phyloP scores from a whole-genome alignment of 306 rosid species.

The Betula pendula region DNA sequence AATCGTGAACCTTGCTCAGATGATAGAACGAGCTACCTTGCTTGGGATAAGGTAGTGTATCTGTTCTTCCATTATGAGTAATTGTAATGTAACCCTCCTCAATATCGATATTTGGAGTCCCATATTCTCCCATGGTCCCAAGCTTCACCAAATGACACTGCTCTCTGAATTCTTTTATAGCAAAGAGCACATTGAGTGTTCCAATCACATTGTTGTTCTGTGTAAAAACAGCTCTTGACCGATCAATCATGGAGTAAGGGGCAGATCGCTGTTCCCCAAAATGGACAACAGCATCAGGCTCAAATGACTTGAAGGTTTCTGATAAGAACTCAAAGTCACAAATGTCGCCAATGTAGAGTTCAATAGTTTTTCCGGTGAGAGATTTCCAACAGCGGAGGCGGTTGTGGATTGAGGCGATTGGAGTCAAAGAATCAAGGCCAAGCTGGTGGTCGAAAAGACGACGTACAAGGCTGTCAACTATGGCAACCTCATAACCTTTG shows the following conservation, averaged over 20 bases:
- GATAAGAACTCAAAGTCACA: slow-evolving; percentile 94
- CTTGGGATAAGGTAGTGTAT: slow-evolving; percentile 92
- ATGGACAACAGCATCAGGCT: slow-evolving; percentile 92
- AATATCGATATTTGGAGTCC: slow-evolving; percentile 94
- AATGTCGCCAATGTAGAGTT: slow-evolving; percentile 83
- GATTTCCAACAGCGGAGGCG: slow-evolving; percentile 81
- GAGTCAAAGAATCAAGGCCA: slow-evolving; percentile 81
- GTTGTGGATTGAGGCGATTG: slow-evolving; percentile 81
- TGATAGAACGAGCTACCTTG: slow-evolving; percentile 99
- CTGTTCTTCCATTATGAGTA: slow-evolving; percentile 95
- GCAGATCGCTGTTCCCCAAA: slow-evolving; percentile 97
- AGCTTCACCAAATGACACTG: slow-evolving; percentile 93
- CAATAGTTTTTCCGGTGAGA: slow-evolving; percentile 75
- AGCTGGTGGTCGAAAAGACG: slow-evolving; percentile 95
- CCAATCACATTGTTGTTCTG: slow-evolving; percentile 92
- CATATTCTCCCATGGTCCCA: slow-evolving; percentile 99
- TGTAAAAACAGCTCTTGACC: slow-evolving; percentile 89
- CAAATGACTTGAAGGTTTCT: slow-evolving; percentile 76
- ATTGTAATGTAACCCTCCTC: slow-evolving; percentile 96
- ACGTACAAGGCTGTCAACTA: slow-evolving; percentile 85
- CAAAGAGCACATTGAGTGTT: slow-evolving; percentile 90
- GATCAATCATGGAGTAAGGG: slow-evolving; percentile 93
- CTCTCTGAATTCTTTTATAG: slow-evolving; percentile 86
- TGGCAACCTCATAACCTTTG: slow-evolving; percentile 90
- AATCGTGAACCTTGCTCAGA: slow-evolving; percentile 95